Evolutionary conservation across 164 flowering plant genomes (phyloP).

Genomic region (Liriodendron chinense): DNA sequence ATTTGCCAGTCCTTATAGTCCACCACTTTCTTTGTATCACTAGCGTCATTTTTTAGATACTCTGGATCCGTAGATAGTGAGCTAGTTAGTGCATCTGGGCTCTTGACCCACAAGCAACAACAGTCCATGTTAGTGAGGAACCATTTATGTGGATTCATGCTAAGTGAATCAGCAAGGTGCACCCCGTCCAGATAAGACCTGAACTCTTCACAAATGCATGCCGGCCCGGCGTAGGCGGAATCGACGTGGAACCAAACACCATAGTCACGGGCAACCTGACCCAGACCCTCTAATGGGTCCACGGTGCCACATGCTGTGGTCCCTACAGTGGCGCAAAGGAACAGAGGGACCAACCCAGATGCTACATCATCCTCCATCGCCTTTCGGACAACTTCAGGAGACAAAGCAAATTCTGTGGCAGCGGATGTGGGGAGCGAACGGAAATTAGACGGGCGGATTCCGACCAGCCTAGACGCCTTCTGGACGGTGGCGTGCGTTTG

Average conservation of each 20-base stretch:
- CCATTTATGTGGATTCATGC: conserved; percentile 60
- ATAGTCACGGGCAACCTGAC: conserved; percentile 31
- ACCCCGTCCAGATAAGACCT: conserved; percentile 41
- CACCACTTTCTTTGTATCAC: conserved; percentile 42
- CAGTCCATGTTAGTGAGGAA: conserved; percentile 49
- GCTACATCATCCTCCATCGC: conserved; percentile 37
- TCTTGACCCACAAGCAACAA: conserved; percentile 57
- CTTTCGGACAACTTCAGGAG: conserved; percentile 12
- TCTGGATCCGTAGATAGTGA: conserved; percentile 47
- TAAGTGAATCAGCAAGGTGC: conserved; percentile 44
- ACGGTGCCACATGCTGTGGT: conserved; percentile 40
- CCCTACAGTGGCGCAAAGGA: conserved; percentile 24
- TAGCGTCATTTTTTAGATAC: conserved; percentile 44
- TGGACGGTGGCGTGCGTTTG: conserved; percentile 50
- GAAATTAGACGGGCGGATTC: conserved; percentile 30
- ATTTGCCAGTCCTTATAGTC: conserved; percentile 67
- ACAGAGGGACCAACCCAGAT: conserved; percentile 48
- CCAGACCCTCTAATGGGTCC: conserved; percentile 39
- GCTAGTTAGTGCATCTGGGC: conserved; percentile 20
- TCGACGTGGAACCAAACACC: conserved; percentile 62
- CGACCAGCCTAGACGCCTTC: conserved; percentile 39
- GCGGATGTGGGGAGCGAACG: conserved; percentile 29
- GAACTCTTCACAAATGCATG: conserved; percentile 62
- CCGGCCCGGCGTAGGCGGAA: conserved; percentile 55
- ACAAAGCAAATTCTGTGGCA: conserved; percentile 22